Evolutionary conservation across 2,329 filamentous ascomycete species (phyloP).

Genomic region (Lasiodiplodia gonubiensis): DNA sequence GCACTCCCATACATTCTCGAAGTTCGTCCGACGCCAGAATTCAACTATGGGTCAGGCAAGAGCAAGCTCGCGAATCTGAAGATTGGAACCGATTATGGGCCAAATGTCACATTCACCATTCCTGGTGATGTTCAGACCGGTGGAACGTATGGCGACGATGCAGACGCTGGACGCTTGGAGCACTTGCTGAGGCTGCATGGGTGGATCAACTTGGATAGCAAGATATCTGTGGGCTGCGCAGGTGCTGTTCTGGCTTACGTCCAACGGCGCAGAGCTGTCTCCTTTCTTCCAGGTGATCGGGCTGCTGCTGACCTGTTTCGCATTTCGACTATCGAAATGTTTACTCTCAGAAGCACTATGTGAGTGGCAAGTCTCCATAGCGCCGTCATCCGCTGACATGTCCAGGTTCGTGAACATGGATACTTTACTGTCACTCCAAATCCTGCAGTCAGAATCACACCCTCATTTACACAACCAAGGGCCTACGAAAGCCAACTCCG

Average conservation of each 20-base stretch:
- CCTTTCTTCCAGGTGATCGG: conserved; percentile 66
- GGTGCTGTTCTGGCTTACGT: conserved; percentile 85
- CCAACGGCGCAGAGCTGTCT: conserved; percentile 68
- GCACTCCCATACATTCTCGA: conserved; percentile 68
- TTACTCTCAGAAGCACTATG: conserved; percentile 70
- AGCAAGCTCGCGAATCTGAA: conserved; percentile 68
- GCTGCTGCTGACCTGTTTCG: conserved; percentile 62
- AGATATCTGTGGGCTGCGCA: conserved; percentile 77
- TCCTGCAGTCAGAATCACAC: conserved; percentile 81
- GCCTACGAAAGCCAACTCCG: conserved; percentile 63
- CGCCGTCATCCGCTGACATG: conserved; percentile 17
- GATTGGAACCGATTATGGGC: conserved; percentile 55
- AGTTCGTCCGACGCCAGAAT: conserved; percentile 73
- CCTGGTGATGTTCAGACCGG: conserved; percentile 58
- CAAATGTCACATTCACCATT: conserved; percentile 63
- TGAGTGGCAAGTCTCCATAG: conserved; percentile 38
- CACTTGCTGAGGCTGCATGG: conserved; percentile 72
- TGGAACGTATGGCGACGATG: conserved; percentile 33
- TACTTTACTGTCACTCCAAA: conserved; percentile 80
- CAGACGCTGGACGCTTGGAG: conserved; percentile 61
- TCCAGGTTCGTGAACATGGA: conserved; percentile 82
- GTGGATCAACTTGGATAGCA: conserved; percentile 75
- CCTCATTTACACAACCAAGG: conserved; percentile 81
- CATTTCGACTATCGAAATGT: conserved; percentile 73
- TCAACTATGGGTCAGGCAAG: conserved; percentile 69